Conservation (phyloP, 2,329 filamentous ascomycete species). For the Penicillium thymicola region DNA sequence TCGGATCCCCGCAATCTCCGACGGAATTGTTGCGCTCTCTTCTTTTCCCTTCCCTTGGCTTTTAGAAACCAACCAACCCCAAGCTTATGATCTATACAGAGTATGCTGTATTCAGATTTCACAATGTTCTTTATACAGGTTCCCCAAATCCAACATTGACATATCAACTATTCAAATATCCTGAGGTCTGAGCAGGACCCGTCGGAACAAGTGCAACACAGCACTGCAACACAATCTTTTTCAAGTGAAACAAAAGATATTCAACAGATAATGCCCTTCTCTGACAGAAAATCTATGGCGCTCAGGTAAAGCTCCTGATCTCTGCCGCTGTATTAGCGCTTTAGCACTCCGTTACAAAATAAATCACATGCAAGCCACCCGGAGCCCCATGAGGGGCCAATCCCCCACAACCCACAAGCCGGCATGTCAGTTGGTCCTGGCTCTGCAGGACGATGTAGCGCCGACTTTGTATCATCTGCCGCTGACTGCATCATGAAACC, state of each 20-base stretch:
- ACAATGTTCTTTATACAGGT: not conserved
- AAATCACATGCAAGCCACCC: conserved; percentile 5
- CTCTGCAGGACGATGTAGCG: not conserved
- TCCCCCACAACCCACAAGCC: not conserved
- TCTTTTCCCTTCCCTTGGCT: not conserved
- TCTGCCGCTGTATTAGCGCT: not conserved
- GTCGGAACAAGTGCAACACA: not conserved
- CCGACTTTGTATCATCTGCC: conserved; percentile 6
- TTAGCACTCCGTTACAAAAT: not conserved
- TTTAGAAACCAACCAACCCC: not conserved
- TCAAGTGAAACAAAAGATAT: not conserved
- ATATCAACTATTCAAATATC: not conserved
- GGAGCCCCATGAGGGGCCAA: conserved; percentile 2
- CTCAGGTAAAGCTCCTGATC: not conserved
- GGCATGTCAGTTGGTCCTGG: not conserved
- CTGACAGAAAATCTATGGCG: not conserved
- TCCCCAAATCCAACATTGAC: not conserved
- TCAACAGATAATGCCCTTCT: not conserved
- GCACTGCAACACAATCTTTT: not conserved
- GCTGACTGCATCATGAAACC: conserved; percentile 5
- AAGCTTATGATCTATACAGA: not conserved
- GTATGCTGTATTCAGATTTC: too few relatives aligned
- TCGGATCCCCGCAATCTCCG: conserved; percentile 3
- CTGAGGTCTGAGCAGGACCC: not conserved
- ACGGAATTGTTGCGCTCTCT: conserved; percentile 4